Percentiles rank a stretch among this genome's conserved stretches.
Conservation (phyloP, 176 grass and related monocot species). For the Coix lacrymajobi region DNA sequence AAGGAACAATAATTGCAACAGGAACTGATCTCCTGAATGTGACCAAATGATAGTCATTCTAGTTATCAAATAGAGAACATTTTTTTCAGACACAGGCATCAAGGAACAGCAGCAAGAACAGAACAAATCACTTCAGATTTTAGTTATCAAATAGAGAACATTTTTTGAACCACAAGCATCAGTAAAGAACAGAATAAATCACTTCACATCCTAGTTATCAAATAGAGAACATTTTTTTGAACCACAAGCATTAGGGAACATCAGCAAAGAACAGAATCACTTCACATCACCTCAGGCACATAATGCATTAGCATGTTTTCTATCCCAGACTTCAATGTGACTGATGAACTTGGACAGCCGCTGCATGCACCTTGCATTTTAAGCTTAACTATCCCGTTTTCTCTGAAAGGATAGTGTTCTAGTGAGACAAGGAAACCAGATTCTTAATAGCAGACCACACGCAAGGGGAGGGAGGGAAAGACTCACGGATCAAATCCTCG, state of each 20-base stretch:
- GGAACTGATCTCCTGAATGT: neutral
- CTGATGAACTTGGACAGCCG: slow-evolving; percentile 92
- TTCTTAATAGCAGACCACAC: neutral
- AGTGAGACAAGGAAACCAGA: slow-evolving; percentile 2
- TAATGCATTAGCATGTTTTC: slow-evolving; percentile 99
- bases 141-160: neutral
- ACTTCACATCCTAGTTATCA: neutral
- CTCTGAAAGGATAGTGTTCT: slow-evolving; percentile 42
- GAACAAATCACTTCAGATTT: neutral
- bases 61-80: neutral
- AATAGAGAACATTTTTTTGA: neutral
- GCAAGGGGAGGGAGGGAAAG: neutral
- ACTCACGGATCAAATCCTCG: slow-evolving; percentile 78
- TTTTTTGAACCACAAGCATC: neutral
- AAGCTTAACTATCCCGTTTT: slow-evolving; percentile 84
- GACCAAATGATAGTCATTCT: neutral
- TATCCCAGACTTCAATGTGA: slow-evolving; percentile 95
- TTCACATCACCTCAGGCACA: slow-evolving; percentile 71
- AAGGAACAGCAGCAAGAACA: neutral
- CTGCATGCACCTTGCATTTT: slow-evolving; percentile 99
- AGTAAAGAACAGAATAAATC: neutral
- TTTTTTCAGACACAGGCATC: neutral
- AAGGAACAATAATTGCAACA: neutral
- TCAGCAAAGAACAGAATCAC: neutral
- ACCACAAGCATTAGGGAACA: neutral